Conservation (phyloP, 371 early-diverging fungal genomes). For the Mucor plumbeus region DNA sequence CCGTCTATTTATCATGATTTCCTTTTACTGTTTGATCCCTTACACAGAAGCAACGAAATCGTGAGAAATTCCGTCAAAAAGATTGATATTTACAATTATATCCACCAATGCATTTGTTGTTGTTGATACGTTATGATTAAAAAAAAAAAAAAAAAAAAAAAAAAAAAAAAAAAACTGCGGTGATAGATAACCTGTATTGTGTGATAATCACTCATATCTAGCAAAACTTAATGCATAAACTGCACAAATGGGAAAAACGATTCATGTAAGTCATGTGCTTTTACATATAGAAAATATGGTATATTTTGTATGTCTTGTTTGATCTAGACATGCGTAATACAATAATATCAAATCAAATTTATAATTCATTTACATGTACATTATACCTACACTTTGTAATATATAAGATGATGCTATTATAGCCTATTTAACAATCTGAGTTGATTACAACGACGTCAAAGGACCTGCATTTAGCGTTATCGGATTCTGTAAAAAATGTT, state of each 20-base stretch:
- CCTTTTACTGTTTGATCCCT: no score
- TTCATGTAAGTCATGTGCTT: background rate
- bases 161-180: background rate
- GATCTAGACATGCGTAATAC: background rate
- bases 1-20: no score
- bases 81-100: background rate
- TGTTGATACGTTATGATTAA: no score
- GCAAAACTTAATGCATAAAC: background rate
- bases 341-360: background rate
- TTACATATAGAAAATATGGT: slow-evolving; percentile 1
- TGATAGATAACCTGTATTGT: background rate
- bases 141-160: background rate
- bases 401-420: background rate
- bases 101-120: no score
- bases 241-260: background rate
- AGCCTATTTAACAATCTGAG: background rate
- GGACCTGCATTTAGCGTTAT: slow-evolving; percentile 7
- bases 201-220: no score
- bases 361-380: background rate
- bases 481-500: slow-evolving; percentile 8
- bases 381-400: background rate
- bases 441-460: slow-evolving; percentile 3
- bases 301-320: background rate
- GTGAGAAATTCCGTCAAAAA: slow-evolving; percentile 10
- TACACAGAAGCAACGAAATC: background rate